phyloP scores from a whole-genome alignment of 371 early-diverging fungal genomes.

The Mucor lusitanicus region DNA sequence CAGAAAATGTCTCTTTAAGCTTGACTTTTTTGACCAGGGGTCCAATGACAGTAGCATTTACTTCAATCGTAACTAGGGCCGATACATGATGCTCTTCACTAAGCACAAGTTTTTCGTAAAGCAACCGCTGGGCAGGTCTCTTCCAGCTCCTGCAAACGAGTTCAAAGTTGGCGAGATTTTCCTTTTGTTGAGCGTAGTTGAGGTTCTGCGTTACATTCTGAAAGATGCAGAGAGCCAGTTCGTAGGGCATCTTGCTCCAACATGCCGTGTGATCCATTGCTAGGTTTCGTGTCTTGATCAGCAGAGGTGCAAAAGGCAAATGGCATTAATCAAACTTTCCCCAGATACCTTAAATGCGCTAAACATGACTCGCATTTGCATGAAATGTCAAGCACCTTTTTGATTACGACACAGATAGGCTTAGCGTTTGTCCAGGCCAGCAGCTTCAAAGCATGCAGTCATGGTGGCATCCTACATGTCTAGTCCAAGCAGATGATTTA shows the following conservation, averaged over 20 bases:
- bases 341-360: no score
- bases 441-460: no score
- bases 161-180: neutral
- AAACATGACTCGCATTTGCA: no score
- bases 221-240: neutral
- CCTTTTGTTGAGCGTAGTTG: neutral
- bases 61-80: neutral
- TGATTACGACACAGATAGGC: no score
- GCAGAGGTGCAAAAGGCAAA: neutral
- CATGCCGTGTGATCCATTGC: neutral
- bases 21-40: neutral
- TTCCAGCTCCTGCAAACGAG: neutral
- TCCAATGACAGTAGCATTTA: neutral
- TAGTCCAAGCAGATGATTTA: no score
- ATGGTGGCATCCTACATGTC: no score
- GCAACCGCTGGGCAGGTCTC: neutral
- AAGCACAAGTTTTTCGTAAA: neutral
- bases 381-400: no score
- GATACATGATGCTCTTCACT: neutral
- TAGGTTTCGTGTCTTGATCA: neutral
- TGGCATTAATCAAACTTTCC: neutral
- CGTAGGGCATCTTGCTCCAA: neutral
- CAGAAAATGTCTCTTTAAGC: no score
- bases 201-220: neutral
- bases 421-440: no score